Conservation (phyloP, 805 yeast genomes). For the Barnettozyma wickerhamii region DNA sequence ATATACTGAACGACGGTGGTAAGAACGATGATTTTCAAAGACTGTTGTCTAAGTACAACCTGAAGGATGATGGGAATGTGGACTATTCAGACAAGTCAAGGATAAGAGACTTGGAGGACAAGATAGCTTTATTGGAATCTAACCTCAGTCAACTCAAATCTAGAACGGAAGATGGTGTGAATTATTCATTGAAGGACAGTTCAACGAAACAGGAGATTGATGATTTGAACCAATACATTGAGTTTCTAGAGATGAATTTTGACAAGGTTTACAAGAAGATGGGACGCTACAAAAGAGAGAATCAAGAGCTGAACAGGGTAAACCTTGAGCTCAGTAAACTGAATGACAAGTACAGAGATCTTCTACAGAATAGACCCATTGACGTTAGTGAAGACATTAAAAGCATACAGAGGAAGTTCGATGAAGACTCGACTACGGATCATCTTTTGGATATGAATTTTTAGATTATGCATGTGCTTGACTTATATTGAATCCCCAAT, state of each 20-base stretch:
- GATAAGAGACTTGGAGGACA: constrained; percentile 2
- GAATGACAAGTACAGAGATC: constrained; percentile 6
- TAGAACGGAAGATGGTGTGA: constrained; percentile 1
- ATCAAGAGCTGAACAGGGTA: constrained; percentile 9
- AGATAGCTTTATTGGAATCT: constrained; percentile 11
- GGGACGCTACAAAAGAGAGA: constrained; percentile 8
- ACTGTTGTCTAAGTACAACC: neutral
- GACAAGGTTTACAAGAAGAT: constrained; percentile 10
- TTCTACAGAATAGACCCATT: constrained; percentile 1
- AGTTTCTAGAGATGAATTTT: constrained; percentile 18
- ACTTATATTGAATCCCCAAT: neutral
- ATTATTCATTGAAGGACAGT: constrained; percentile 10
- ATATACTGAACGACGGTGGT: constrained; percentile 1
- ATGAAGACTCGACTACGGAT: constrained; percentile 7
- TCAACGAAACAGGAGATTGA: constrained; percentile 8
- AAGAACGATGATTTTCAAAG: neutral
- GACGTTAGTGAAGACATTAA: neutral
- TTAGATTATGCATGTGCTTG: too few relatives aligned
- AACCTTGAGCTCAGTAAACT: constrained; percentile 11
- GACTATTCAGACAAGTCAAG: neutral
- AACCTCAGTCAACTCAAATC: constrained; percentile 7
- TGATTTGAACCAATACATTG: constrained; percentile 17
- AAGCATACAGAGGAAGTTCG: neutral
- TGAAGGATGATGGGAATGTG: neutral
- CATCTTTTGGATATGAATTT: constrained; percentile 3